Evolutionary conservation across 176 grass and related monocot species (phyloP).

Genomic region (Cenchrus americanus): DNA sequence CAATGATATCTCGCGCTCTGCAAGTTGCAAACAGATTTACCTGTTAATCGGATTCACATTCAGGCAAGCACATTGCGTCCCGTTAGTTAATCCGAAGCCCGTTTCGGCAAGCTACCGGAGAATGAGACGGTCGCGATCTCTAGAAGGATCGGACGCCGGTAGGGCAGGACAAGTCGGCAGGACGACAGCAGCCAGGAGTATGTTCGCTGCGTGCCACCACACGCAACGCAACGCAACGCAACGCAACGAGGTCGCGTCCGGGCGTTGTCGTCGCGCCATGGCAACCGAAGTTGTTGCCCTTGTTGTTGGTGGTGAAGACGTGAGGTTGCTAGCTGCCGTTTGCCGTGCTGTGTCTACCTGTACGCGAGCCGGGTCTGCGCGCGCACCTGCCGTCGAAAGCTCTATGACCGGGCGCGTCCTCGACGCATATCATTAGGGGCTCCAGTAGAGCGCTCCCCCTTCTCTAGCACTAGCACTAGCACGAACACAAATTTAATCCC

Average conservation of each 20-base stretch:
- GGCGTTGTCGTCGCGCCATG: not conserved
- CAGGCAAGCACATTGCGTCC: not conserved
- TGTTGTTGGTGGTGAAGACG: not conserved
- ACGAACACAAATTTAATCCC: not conserved
- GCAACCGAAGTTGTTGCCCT: slow-evolving; percentile 14
- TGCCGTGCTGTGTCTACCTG: not conserved
- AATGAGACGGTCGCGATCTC: not conserved
- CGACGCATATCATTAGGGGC: not conserved
- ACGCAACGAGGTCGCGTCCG: not conserved
- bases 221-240: slow-evolving; percentile 12
- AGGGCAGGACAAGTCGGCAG: not conserved
- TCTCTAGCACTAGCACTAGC: not conserved
- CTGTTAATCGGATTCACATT: not conserved
- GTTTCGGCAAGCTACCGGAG: not conserved
- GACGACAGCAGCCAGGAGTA: not conserved
- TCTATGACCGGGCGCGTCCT: not conserved
- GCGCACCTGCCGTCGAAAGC: not conserved
- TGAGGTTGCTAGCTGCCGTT: not conserved
- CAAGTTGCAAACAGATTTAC: not conserved
- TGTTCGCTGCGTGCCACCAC: not conserved
- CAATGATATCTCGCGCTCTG: not conserved
- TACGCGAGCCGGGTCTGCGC: not conserved
- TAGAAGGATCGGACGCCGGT: not conserved
- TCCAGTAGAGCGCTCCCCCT: not conserved
- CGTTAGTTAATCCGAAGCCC: not conserved